These are phyloP conservation scores for Bipolaris gigantea DNA, from an alignment of 2,329 filamentous ascomycete species.

Conservation along the genomic window DNA sequence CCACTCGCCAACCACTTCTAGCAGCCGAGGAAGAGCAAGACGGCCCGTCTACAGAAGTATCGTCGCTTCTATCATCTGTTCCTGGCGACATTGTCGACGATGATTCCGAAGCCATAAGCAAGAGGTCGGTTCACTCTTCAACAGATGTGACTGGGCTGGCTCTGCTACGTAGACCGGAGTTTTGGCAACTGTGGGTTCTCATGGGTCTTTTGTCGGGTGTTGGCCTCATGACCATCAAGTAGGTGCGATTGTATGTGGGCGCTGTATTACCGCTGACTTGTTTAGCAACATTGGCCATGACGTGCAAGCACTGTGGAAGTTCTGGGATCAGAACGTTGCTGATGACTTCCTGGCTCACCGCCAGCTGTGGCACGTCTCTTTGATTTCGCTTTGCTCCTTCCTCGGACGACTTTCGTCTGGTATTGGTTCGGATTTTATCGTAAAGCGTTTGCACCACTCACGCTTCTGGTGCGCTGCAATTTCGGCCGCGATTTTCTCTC, in stretches of 20 bases:
- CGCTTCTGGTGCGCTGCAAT: constrained; percentile 89
- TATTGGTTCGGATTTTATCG: constrained; percentile 86
- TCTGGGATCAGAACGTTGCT: constrained; percentile 73
- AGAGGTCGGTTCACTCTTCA: constrained; percentile 74
- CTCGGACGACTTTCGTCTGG: constrained; percentile 70
- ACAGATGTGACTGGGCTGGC: constrained; percentile 87
- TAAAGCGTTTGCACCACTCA: constrained; percentile 76
- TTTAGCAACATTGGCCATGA: constrained; percentile 90
- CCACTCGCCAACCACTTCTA: constrained; percentile 40
- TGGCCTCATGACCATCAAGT: constrained; percentile 99
- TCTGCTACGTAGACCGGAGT: constrained; percentile 72
- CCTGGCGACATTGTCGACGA: constrained; percentile 55
- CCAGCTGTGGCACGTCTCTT: constrained; percentile 91
- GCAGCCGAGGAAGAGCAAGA: constrained; percentile 41
- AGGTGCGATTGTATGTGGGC: constrained; percentile 44
- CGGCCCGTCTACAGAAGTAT: constrained; percentile 69
- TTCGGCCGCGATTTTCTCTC: constrained; percentile 74
- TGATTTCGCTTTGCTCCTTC: constrained; percentile 88
- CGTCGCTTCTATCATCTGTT: constrained; percentile 72
- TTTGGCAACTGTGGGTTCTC: constrained; percentile 87
- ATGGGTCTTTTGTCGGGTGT: constrained; percentile 91
- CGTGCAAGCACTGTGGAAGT: constrained; percentile 82
- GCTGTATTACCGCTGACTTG: constrained; percentile 32
- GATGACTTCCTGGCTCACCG: constrained; percentile 75
- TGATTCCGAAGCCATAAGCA: constrained; percentile 53